Evolutionary conservation across 1,284 basidiomycete species (phyloP).

Genomic region (Heterobasidion annosum): DNA sequence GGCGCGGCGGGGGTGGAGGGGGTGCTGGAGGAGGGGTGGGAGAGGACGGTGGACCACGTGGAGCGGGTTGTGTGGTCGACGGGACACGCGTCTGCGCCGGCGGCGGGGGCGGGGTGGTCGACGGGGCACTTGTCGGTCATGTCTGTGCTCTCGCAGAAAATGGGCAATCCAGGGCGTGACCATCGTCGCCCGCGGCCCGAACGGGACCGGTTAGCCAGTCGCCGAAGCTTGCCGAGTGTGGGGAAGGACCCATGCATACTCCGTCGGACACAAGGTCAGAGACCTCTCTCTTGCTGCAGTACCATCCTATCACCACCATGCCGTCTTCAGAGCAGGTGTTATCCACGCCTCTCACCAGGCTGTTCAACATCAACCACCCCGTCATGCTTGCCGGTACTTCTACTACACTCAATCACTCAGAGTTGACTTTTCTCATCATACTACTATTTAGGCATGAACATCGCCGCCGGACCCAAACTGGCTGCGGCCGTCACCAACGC

Average conservation of each 20-base stretch:
- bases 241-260: no score
- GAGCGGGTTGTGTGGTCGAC: constrained; percentile 28
- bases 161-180: no score
- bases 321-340: constrained; percentile 48
- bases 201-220: background rate
- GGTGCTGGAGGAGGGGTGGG: constrained; percentile 15
- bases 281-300: background rate
- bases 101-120: constrained; percentile 22
- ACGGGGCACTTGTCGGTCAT: constrained; percentile 46
- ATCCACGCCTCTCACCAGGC: constrained; percentile 52
- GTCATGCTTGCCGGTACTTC: constrained; percentile 61
- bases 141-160: background rate
- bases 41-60: constrained; percentile 42
- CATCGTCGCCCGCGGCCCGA: background rate
- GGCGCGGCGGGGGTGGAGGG: constrained; percentile 13
- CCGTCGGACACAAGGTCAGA: no score
- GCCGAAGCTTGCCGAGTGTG: background rate
- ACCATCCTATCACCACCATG: constrained; percentile 25
- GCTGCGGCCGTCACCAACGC: constrained; percentile 78
- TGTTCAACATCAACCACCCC: constrained; percentile 78
- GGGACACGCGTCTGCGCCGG: constrained; percentile 28
- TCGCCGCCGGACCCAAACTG: constrained; percentile 70
- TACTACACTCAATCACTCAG: background rate
- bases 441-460: constrained; percentile 58
- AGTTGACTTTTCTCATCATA: background rate